Evolutionary conservation across 441 rosid species (phyloP), one percentile per base, ranked within the genome.

Genomic region (Populus hybrid): DNA sequence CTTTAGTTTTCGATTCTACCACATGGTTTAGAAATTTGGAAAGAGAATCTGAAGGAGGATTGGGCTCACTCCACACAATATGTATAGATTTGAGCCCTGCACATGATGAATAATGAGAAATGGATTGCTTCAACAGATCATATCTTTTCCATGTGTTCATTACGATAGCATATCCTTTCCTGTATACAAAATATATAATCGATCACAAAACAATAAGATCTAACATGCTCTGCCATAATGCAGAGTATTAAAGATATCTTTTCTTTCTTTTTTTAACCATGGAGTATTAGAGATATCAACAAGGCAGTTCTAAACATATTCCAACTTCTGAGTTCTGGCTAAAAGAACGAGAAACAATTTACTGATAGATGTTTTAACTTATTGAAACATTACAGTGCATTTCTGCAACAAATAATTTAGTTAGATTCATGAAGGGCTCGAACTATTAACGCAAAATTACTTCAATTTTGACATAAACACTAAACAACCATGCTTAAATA

Each of bases 121-220:
- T 84, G 35, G 98, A 93, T 78, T 88, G 82, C 92, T 90, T 92
- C 81, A 95, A 80, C 14, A 95, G 92, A 88, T 91, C 94, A 32
- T 93, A 84, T 90, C 98, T 91, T 88, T 92, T 95, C 99, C 99
- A 95, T 1, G 99, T 95, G 84, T 95, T 93, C 80, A 95, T 93
- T 73, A 95, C 21, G 76, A 95, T 86, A 24, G 96, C 86, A 80
- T 90, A 95, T 68, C 97, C 90, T 83, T 90, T 90, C 85, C 98
- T 95, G 88, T 23, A 77, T 8, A 57, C 50, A 64, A 64, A 78
- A 57, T 40, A 70, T 30, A 36, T 32, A 70, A 16, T 64, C 5
- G 20, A 61, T 38, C 20, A 10, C n/a, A 35, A n/a, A 6, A 68
- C 0, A 10, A 38, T 46, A 28, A 69, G 71, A 16, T 20, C 61